Evolutionary conservation across 257 asterid species (phyloP), one percentile per base, ranked within the genome.

Genomic region (Knoxia roxburghii): DNA sequence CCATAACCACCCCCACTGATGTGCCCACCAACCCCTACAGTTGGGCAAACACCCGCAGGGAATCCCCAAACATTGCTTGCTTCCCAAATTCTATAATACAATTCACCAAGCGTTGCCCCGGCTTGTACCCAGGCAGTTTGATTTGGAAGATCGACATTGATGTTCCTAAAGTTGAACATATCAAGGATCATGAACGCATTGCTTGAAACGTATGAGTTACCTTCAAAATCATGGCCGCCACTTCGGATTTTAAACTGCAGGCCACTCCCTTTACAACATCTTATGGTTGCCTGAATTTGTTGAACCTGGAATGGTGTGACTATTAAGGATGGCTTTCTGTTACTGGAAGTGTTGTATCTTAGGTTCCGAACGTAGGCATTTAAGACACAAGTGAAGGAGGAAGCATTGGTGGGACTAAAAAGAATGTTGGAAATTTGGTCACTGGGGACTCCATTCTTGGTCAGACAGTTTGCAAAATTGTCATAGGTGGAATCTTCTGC

Each of bases 181-280:
- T 82, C 87, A 20, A 82, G 78, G 20, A 82, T 64, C 37, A 79
- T 35, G 14, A 82, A 82, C 0, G 64, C 20, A 7, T 7, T 4
- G 2, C 30, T 14, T 1, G 84, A 76, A 7, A 79, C 79, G 12
- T 80, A 80, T 0, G 85, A 80, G 2, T 68, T 45, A 7, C 81
- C 84, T 18, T 83, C 91, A 53, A 35, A 85, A 57, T 85, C 88
- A 21, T 85, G 92, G 9, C 87, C 87, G 3, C 87, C 89, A 21
- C 90, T 84, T 15, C 89, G 79, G 56, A 77, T 77, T 46, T 73
- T 80, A 7, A 87, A 72, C 10, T 67, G 78, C 9, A 86, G 23
- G 2, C 73, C 69, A 10, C 64, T 52, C 6, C 40, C 30, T 56
- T 76, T 77, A 3, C 85, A 49, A 51, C 89, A 84, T 1, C 61